Percentiles rank a stretch among this genome's conserved stretches.
Conservation (phyloP, 2,329 filamentous ascomycete genomes). For the Sclerotinia trifoliorum region DNA sequence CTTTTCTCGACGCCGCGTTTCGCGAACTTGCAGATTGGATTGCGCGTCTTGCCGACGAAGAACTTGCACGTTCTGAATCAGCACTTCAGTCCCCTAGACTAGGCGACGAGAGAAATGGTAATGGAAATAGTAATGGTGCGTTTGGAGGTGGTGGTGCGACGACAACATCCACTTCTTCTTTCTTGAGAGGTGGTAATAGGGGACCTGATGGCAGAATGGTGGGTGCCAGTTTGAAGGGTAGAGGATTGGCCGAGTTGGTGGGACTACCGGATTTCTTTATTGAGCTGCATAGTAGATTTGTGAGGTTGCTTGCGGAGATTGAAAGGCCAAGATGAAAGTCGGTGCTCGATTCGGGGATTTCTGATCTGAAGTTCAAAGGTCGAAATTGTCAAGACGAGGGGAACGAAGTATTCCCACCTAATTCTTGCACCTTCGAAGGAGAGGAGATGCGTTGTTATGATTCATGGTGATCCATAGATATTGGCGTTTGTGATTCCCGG, state of each 20-base stretch:
- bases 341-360: neutral
- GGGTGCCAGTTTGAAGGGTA: slow-evolving; percentile 56
- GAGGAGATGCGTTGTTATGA: neutral
- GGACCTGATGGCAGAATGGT: slow-evolving; percentile 33
- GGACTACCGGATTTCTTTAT: slow-evolving; percentile 68
- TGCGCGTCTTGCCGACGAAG: slow-evolving; percentile 60
- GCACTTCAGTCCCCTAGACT: slow-evolving; percentile 17
- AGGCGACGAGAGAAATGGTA: slow-evolving; percentile 20
- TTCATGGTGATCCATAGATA: neutral
- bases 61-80: slow-evolving; percentile 51
- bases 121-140: slow-evolving; percentile 18
- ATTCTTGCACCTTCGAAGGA: neutral
- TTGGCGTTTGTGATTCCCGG: slow-evolving; percentile 12
- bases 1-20: slow-evolving; percentile 60
- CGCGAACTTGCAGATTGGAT: slow-evolving; percentile 65
- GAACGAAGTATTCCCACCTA: neutral
- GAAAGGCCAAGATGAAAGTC: slow-evolving; percentile 41
- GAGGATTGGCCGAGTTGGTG: slow-evolving; percentile 64
- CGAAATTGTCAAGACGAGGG: neutral
- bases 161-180: slow-evolving; percentile 29
- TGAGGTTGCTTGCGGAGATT: slow-evolving; percentile 57
- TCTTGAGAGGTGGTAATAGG: slow-evolving; percentile 35
- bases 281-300: slow-evolving; percentile 63
- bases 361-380: neutral
- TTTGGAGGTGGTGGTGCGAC: slow-evolving; percentile 21